phyloP scores from a whole-genome alignment of 2,329 filamentous ascomycete genomes.

The Cytospora piceae region DNA sequence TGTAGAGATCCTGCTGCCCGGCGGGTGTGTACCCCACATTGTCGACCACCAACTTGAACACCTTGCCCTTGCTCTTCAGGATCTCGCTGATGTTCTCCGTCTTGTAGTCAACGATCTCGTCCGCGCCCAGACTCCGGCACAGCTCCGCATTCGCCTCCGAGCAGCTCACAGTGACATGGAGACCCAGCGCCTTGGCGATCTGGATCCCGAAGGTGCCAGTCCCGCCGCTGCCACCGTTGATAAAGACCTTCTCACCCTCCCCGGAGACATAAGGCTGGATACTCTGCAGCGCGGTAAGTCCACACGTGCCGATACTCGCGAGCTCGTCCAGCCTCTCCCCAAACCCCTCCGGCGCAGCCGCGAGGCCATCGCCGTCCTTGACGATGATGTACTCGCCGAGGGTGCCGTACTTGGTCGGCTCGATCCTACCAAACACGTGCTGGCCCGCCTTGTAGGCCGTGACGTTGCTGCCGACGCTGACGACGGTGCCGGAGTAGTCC shows the following conservation, averaged over 20 bases:
- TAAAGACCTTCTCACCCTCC: slow-evolving; percentile 59
- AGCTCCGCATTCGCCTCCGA: slow-evolving; percentile 61
- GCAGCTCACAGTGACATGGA: slow-evolving; percentile 62
- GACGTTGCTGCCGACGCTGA: slow-evolving; percentile 40
- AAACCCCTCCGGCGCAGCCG: slow-evolving; percentile 48
- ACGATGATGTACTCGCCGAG: slow-evolving; percentile 43
- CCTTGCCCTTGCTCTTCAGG: slow-evolving; percentile 50
- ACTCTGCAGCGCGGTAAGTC: slow-evolving; percentile 51
- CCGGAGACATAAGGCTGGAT: slow-evolving; percentile 47
- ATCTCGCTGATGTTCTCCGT: slow-evolving; percentile 49
- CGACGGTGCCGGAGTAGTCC: slow-evolving; percentile 53
- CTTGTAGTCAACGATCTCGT: slow-evolving; percentile 66
- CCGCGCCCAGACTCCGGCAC: slow-evolving; percentile 62
- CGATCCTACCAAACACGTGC: slow-evolving; percentile 49
- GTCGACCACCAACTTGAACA: slow-evolving; percentile 61
- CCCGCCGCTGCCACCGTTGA: slow-evolving; percentile 68
- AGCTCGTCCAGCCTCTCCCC: slow-evolving; percentile 41
- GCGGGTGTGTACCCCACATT: slow-evolving; percentile 54
- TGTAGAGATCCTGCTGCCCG: slow-evolving; percentile 50
- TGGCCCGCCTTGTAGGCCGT: slow-evolving; percentile 44
- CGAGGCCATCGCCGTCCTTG: slow-evolving; percentile 39
- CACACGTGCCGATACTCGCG: slow-evolving; percentile 50
- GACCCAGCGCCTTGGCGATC: slow-evolving; percentile 64
- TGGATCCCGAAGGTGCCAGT: slow-evolving; percentile 64
- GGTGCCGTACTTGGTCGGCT: slow-evolving; percentile 40